Evolutionary conservation across 306 rosid genomes (phyloP), one percentile per base, ranked within the genome.

Genomic region (Quercus engelmannii): DNA sequence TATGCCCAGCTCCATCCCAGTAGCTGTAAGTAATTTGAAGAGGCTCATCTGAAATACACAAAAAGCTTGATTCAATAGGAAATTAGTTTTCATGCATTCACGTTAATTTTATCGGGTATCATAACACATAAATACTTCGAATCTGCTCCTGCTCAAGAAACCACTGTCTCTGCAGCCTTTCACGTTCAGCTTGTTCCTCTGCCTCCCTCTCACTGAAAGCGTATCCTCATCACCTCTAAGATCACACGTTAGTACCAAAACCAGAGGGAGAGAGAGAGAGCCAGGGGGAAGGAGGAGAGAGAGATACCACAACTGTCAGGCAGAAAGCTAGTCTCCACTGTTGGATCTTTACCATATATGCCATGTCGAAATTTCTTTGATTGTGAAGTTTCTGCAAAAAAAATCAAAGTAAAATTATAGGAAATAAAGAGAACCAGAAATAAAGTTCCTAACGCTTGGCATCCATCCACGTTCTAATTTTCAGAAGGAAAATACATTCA

Each of bases 1-100:
- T 93, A 79, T 95, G 98, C 71, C 99, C 98, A 64, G 99, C 88
- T 83, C 98, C 99, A 87, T 95, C 98, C 99, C 99, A 95, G 57
- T 95, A 95, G 74, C 99, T 95, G 84, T 93, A 95, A 12, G 99
- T 95, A 73, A 95, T 95, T 87, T 90, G 71, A 84, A 95, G 99
- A 62, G 99, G 89, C 82, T 95, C 99, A 85, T 85, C 99, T 93
- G 90, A 85, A 80, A 84, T 41, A 73, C 79, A 71, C 41, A 17
- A 80, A 76, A 17, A 68, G 70, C 70, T 43, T 71, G 25, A n/a
- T 43, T 69, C 12, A 52, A 68, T 49, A 23, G n/a, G 43, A 61
- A 17, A 35, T 73, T 55, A 56, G 28, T 64, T 75, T 21, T 56
- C 65, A 54, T 71, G 59, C 58, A 56, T 12, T 67, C 65, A 65